phyloP scores from a whole-genome alignment of 352 stramenopile genomes.

The Pythium aphanidermatum region DNA sequence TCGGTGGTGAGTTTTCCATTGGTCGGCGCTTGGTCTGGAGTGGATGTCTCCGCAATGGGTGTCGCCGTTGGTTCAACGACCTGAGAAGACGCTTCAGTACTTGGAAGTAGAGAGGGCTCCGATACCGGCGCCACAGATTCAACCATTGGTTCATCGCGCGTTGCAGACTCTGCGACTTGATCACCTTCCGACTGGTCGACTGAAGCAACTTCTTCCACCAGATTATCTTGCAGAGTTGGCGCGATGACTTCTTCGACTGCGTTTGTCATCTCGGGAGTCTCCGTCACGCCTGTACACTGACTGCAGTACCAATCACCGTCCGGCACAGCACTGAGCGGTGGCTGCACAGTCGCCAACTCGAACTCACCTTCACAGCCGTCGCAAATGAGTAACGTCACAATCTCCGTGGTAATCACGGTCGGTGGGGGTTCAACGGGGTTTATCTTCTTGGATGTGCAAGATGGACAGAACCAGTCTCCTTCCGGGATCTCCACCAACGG shows the following conservation, averaged over 20 bases:
- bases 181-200: too few relatives aligned
- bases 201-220: too few relatives aligned
- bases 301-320: slow-evolving; percentile 47
- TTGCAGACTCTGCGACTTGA: too few relatives aligned
- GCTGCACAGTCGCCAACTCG: slow-evolving; percentile 36
- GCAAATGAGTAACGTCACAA: slow-evolving; percentile 56
- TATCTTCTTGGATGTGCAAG: slow-evolving; percentile 1
- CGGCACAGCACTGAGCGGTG: slow-evolving; percentile 32
- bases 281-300: not conserved
- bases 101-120: too few relatives aligned
- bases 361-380: slow-evolving; percentile 66
- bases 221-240: too few relatives aligned
- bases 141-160: too few relatives aligned
- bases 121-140: too few relatives aligned
- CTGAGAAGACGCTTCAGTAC: too few relatives aligned
- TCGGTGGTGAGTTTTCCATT: too few relatives aligned
- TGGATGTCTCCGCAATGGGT: too few relatives aligned
- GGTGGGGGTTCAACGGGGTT: not conserved
- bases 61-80: too few relatives aligned
- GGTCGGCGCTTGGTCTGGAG: too few relatives aligned
- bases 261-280: not conserved
- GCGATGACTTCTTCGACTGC: slow-evolving; percentile 1
- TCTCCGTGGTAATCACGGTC: not conserved
- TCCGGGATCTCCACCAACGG: slow-evolving; percentile 35
- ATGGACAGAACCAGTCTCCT: slow-evolving; percentile 44